Base-by-base conservation (phyloP, 306 rosid species). In the Betula pendula region DNA sequence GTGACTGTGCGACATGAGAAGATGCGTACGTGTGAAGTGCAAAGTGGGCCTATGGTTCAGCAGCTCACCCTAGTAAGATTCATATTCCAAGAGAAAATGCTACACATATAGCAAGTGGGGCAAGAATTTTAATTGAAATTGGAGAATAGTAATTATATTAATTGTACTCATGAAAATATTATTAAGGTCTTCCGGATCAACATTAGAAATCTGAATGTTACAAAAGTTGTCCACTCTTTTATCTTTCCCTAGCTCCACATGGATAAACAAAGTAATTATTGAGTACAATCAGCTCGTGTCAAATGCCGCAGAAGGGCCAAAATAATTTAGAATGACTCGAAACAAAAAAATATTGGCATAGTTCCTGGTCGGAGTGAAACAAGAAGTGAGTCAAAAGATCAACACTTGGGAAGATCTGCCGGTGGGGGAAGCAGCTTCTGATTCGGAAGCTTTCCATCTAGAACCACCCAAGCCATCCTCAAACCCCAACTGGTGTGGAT, bases 401-500 rank as follows among this genome's bases (percentile, higher is more conserved):
- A 62, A 62, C 68, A 62, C 40, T 31, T 31, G 3, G 68, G 68
- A 62, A 62, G 22, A 62, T 62, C 68, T 29, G 42, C 68, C 20
- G 68, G 68, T 1, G 68, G 68, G 31, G 38, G 43, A 62, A 62
- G 68, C 43, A 62, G 68, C 68, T 62, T 62, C 68, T 62, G 68
- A 62, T 62, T 62, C 2, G 68, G 68, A 33, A 62, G 68, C 68
- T 62, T 62, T 62, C 44, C 68, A 62, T 62, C 44, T 62, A 62
- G 19, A 20, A 62, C 68, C 43, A 62, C 31, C 68, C 68, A 62
- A 62, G 43, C 68, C 68, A 62, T 62, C 43, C 19, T 62, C 22
- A 62, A 62, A 24, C 68, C 68, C 68, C 68, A 62, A 12, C 68
- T 62, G 11, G 68, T 29, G 22, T 62, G 68, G 68, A 62, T 62